Percentiles rank a stretch among this genome's conserved stretches.
phyloP scores from a whole-genome alignment of 495 filamentous ascomycete species.

The Viridothelium virens region DNA sequence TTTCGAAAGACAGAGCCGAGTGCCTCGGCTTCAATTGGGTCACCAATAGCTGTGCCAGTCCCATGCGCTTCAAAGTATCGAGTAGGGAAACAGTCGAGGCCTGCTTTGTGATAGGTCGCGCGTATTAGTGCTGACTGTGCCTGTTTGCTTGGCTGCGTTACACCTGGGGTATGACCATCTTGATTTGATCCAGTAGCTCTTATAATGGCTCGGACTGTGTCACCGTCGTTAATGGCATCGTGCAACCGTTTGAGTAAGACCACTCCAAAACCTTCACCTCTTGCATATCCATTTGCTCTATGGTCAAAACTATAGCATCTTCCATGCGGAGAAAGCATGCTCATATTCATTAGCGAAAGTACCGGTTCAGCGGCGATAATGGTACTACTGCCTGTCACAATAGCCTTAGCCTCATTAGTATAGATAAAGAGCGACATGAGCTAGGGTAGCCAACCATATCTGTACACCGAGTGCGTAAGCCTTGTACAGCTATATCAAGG shows the following conservation, averaged over 20 bases:
- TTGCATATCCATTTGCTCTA: constrained; percentile 31
- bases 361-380: neutral
- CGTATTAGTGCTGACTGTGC: neutral
- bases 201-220: constrained; percentile 10
- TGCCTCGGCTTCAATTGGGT: constrained; percentile 30
- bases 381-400: neutral
- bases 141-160: neutral
- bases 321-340: constrained; percentile 1
- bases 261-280: constrained; percentile 35
- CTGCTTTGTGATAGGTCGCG: neutral
- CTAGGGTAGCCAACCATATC: constrained; percentile 24
- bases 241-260: constrained; percentile 28
- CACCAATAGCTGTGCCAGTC: constrained; percentile 33
- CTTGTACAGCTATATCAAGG: constrained; percentile 45
- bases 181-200: neutral
- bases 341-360: neutral
- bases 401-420: neutral
- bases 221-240: constrained; percentile 6
- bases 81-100: neutral
- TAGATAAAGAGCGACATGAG: neutral
- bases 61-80: constrained; percentile 31
- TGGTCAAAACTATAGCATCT: constrained; percentile 13
- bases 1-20: neutral
- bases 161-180: neutral
- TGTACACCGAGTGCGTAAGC: constrained; percentile 41